Percentiles rank a stretch among this genome's conserved stretches.
These are phyloP conservation scores for Citrus hindsii DNA, from an alignment of 345 rosid genomes.

Conservation along the genomic window DNA sequence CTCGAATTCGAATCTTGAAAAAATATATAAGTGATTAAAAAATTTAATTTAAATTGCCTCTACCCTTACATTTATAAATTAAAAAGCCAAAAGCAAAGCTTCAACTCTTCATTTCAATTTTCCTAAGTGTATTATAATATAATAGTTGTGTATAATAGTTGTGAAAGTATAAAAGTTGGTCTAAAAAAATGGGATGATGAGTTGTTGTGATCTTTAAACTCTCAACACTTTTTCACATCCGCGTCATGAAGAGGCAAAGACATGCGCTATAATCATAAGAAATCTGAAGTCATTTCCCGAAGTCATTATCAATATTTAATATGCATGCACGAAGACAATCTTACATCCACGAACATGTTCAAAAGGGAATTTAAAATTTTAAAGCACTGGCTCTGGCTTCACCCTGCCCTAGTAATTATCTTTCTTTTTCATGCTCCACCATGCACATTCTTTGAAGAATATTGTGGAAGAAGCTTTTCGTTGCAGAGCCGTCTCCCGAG, in stretches of 20 bases:
- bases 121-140: background rate
- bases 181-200: background rate
- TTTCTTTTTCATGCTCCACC: background rate
- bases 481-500: background rate
- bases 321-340: background rate
- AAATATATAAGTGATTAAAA: too few relatives aligned
- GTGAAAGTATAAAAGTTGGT: background rate
- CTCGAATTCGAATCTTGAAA: accelerated
- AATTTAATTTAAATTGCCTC: accelerated
- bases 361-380: background rate
- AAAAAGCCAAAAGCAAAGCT: too few relatives aligned
- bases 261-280: background rate
- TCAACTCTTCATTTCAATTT: too few relatives aligned
- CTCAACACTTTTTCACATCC: background rate
- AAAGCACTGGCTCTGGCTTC: constrained; percentile 10
- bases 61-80: too few relatives aligned
- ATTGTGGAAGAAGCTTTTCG: background rate
- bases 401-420: constrained; percentile 3
- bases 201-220: background rate
- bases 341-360: background rate
- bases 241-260: background rate
- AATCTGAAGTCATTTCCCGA: background rate
- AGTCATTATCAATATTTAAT: background rate
- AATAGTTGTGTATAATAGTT: background rate
- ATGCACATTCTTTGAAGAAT: background rate